Evolutionary conservation across 1,284 basidiomycete genomes (phyloP).

Genomic region (Gomphus bonarii): DNA sequence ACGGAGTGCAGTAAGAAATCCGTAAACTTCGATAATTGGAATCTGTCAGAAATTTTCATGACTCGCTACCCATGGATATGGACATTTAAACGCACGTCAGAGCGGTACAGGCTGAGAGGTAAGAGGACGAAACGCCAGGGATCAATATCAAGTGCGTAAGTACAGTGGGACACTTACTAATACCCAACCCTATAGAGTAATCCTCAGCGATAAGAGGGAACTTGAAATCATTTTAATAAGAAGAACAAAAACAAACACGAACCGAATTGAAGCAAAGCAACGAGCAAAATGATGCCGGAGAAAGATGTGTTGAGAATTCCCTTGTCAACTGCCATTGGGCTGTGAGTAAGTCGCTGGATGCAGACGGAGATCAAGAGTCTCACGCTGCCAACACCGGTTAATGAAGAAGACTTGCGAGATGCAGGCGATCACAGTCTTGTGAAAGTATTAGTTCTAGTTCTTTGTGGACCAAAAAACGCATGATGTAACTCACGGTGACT

Average conservation of each 20-base stretch:
- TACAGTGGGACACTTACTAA: no score
- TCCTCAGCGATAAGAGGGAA: no score
- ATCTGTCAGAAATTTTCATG: no score
- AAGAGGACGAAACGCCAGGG: no score
- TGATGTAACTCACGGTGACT: not conserved
- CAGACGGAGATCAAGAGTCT: not conserved
- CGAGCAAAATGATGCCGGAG: not conserved
- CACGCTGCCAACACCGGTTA: not conserved
- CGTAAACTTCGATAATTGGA: no score
- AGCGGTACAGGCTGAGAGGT: no score
- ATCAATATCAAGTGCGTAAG: no score
- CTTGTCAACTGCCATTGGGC: not conserved
- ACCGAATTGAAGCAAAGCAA: not conserved
- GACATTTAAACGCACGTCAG: no score
- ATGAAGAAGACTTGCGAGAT: constrained; percentile 1
- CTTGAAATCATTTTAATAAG: no score
- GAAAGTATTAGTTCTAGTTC: not conserved
- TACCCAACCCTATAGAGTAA: no score
- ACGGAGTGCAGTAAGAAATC: no score
- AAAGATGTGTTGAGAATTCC: not conserved
- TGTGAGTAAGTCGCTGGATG: not conserved
- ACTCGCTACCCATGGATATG: no score
- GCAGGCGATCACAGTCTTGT: not conserved
- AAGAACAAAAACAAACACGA: not conserved
- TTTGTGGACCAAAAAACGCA: not conserved